phyloP scores from a whole-genome alignment of 1,139 yeast species.

The Pichia sp. region DNA sequence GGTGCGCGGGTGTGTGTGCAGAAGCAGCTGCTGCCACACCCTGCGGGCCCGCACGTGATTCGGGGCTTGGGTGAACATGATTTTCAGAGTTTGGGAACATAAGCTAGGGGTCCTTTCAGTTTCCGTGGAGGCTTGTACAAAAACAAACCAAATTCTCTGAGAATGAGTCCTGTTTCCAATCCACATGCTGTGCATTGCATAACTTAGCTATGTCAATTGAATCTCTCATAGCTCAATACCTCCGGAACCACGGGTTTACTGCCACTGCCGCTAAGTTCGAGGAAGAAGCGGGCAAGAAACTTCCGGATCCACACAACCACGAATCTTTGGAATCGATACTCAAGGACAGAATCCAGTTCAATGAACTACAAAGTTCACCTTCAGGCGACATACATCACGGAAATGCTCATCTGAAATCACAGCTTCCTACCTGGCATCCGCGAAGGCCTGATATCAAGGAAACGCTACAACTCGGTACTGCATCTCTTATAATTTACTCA shows the following conservation, averaged over 20 bases:
- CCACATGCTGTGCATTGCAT: too few species aligned
- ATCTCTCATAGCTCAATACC: slow-evolving; percentile 48
- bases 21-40: neutral
- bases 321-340: slow-evolving; percentile 48
- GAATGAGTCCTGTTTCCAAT: too few species aligned
- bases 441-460: slow-evolving; percentile 15
- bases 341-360: slow-evolving; percentile 41
- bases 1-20: neutral
- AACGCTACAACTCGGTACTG: slow-evolving; percentile 13
- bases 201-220: slow-evolving; percentile 18
- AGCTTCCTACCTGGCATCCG: slow-evolving; percentile 22
- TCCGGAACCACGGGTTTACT: slow-evolving; percentile 38
- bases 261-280: slow-evolving; percentile 44
- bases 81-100: too few species aligned
- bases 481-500: slow-evolving; percentile 17
- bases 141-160: too few species aligned
- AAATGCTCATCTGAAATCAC: slow-evolving; percentile 6
- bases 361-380: slow-evolving; percentile 11
- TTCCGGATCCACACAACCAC: slow-evolving; percentile 19
- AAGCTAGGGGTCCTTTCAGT: too few species aligned
- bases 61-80: too few species aligned
- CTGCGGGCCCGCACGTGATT: neutral
- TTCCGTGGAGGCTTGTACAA: too few species aligned
- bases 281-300: slow-evolving; percentile 23
- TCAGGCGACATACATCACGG: slow-evolving; percentile 8